Conservation (phyloP, 2,329 filamentous ascomycete species). For the Colletotrichum lindemuthianum region DNA sequence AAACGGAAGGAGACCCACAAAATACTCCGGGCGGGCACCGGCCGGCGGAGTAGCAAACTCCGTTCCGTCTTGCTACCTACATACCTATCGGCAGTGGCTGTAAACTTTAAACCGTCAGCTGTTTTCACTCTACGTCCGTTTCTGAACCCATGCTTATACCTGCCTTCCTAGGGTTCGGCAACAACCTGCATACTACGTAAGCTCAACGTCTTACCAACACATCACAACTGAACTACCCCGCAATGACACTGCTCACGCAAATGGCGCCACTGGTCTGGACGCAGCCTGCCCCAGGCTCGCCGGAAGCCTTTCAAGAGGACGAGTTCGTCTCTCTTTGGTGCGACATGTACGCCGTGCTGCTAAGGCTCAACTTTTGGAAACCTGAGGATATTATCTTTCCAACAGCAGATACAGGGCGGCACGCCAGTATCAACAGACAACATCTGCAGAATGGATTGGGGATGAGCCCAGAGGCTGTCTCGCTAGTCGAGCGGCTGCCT, state of each 20-base stretch:
- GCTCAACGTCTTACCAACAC: too few species aligned
- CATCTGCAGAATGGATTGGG: not conserved
- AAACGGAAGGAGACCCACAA: too few species aligned
- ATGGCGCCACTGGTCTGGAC: slow-evolving; percentile 18
- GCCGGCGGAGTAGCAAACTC: too few species aligned
- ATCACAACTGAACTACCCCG: not conserved
- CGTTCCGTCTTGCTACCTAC: too few species aligned
- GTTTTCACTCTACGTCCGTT: too few species aligned
- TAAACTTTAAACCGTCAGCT: too few species aligned
- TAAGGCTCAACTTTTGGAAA: slow-evolving; percentile 16
- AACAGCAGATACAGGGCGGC: slow-evolving; percentile 15
- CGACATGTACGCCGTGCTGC: slow-evolving; percentile 15
- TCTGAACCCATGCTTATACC: too few species aligned
- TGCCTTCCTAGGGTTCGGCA: too few species aligned
- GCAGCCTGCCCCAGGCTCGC: slow-evolving; percentile 6
- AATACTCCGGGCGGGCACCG: too few species aligned
- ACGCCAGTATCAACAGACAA: slow-evolving; percentile 1
- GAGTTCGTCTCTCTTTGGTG: slow-evolving; percentile 26
- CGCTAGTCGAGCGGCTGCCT: slow-evolving; percentile 23
- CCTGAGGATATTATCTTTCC: slow-evolving; percentile 20
- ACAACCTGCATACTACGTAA: too few species aligned
- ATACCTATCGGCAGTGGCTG: too few species aligned
- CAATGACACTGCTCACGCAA: not conserved
- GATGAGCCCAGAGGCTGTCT: slow-evolving; percentile 18
- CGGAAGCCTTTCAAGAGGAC: slow-evolving; percentile 12